Base-by-base conservation (phyloP, 2,329 filamentous ascomycete species). In the Penicillium sp. region DNA sequence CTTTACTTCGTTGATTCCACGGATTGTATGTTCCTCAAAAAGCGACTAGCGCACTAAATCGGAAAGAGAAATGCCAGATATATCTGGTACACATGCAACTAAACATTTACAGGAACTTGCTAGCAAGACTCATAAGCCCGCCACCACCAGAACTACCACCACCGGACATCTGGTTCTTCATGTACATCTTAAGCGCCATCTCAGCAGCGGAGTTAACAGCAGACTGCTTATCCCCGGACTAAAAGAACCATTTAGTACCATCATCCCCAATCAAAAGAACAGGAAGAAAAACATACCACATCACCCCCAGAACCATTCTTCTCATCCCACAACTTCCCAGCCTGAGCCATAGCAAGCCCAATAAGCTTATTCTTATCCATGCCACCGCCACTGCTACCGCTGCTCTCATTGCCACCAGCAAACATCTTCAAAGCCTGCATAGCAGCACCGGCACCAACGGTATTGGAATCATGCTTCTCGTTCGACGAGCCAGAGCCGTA, bases 111-210 rank as follows among this genome's bases (percentile, higher is more conserved):
- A 86, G 61, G 69, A 88, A 86, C 73, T 87, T 87, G 69, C 79
- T 80, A 9, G 85, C 85, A 68, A 86, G 62, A 51, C 75, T 73
- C 75, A 86, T 79, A 55, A 87, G 65, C 2, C 83, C 80, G 57
- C 79, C 72, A 45, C 77, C 76, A 40, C 76, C 76, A n/a, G 73
- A 72, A 1, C 74, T 73, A 23, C 74, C 73, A 23, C 74, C 66
- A n/a, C 76, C 82, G 9, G 8, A 10, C 29, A 29, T 12, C 70
- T 91, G 82, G 64, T 82, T 85, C 83, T 96, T 92, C 79, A 95
- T 77, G 74, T 92, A 96, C 84, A 96, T 88, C 82, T 96, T 91
- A 65, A 96, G 74, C 3, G 91, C 92, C 82, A 90, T 88, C 80
- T 96, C 87, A 2, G 86, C 91, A 3, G 92, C 92, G 72, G 86